phyloP scores from a whole-genome alignment of 2,329 filamentous ascomycete genomes.

The Mariannaea sp. region DNA sequence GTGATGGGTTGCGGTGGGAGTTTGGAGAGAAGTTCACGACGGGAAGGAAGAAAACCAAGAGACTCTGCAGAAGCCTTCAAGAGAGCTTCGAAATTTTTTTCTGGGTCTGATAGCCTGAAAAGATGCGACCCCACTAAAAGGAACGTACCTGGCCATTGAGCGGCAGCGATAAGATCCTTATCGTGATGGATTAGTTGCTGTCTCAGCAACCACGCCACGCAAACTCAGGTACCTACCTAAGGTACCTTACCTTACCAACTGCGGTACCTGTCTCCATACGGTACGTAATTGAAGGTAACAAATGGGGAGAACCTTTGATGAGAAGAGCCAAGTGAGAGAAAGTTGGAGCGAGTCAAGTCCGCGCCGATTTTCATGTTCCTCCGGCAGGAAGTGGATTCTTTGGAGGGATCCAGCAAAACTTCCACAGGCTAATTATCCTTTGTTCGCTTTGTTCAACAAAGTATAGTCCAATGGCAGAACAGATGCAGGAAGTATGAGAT shows the following conservation, averaged over 20 bases:
- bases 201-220: constrained; percentile 41
- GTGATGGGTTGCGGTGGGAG: constrained; percentile 17
- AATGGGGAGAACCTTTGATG: no score
- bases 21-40: constrained; percentile 25
- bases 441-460: no score
- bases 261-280: no score
- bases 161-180: constrained; percentile 40
- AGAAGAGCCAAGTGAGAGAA: no score
- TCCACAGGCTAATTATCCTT: no score
- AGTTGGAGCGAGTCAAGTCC: no score
- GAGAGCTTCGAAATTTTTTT: constrained; percentile 45
- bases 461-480: no score
- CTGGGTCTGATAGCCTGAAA: constrained; percentile 24
- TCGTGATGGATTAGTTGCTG: constrained; percentile 37
- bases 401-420: no score
- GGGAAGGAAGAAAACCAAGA: constrained; percentile 32
- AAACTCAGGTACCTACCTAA: neutral
- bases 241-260: neutral
- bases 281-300: no score
- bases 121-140: constrained; percentile 24
- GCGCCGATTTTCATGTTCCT: no score
- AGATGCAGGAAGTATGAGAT: no score
- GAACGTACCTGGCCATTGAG: constrained; percentile 34
- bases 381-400: no score
- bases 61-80: constrained; percentile 21